Base-by-base conservation (phyloP, 2,329 filamentous ascomycete genomes). In the Alternaria ethzedia region DNA sequence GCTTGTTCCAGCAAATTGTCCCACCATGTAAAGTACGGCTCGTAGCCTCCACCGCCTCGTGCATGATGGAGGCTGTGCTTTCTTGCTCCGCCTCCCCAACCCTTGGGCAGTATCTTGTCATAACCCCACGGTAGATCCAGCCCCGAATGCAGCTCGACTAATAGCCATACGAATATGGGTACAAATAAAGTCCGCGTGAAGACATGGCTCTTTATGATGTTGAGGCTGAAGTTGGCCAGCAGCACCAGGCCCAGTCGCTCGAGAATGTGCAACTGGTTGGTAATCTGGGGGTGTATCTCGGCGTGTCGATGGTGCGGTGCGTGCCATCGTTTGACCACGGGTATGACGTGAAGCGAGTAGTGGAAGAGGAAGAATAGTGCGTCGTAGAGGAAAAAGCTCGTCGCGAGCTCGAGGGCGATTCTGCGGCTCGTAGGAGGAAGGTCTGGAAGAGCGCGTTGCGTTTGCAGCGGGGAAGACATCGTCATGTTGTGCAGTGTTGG, bases 261-360 rank as follows among this genome's bases (percentile, higher is more conserved):
- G 13, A 54, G n/a, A 10, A 54, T 26, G 32, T 54, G 51, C 32
- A 54, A 20, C 30, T 54, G 20, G 13, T 54, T 54, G 21, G 51
- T 43, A 13, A 41, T 54, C 20, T 43, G 51, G 30, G 30, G 30
- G 30, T 54, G 51, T 23, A 54, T 54, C 51, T 54, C 51, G 51
- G 51, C 51, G 51, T 54, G 51, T 36, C 51, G 51, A 43, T 43
- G 51, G 30, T 54, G 51, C 13, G 51, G 51, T 25, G 51, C 30
- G 30, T 54, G 30, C 51, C 51, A 54, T 15, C 20, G 51, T 4
- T 54, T 43, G 20, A 54, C 30, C 30, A 54, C 30, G 13, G 51
- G 30, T 36, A 54, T 23, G 20, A 54, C 51, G 12, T 54, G 51
- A 10, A 54, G 51, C 20, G 30, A 54, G 30, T 36, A 43, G 21